A percentile compares a stretch with the other conserved stretches of the same genome.
These are phyloP conservation scores for Apiospora phragmitis DNA, from an alignment of 2,329 filamentous ascomycete species.

Conservation along the genomic window DNA sequence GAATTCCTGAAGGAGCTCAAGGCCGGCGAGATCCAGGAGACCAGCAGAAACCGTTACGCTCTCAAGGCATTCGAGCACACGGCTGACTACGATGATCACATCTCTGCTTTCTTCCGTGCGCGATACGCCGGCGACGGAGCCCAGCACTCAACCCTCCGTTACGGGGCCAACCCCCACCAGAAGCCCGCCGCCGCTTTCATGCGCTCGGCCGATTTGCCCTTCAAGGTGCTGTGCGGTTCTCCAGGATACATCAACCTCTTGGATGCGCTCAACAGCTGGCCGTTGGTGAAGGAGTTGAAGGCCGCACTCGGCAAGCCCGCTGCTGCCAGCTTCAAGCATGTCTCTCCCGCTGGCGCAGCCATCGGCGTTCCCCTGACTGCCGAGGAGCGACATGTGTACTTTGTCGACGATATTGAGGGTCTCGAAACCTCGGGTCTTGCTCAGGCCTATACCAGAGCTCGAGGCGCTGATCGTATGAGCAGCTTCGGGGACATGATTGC, in stretches of 20 bases:
- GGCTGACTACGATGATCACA: conserved; percentile 92
- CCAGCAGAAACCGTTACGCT: conserved; percentile 84
- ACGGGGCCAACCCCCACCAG: conserved; percentile 97
- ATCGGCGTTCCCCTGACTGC: conserved; percentile 85
- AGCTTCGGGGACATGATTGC: conserved; percentile 97
- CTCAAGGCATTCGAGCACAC: conserved; percentile 99
- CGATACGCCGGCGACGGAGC: conserved; percentile 85
- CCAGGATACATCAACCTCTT: conserved; percentile 98
- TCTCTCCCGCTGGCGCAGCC: conserved; percentile 93
- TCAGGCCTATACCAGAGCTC: conserved; percentile 92
- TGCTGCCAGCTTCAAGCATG: conserved; percentile 98
- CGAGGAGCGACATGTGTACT: conserved; percentile 94
- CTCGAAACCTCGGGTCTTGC: conserved; percentile 84
- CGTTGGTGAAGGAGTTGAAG: conserved; percentile 94
- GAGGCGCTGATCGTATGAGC: conserved; percentile 97
- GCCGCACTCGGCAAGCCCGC: conserved; percentile 83
- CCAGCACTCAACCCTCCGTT: conserved; percentile 84
- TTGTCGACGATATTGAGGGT: conserved; percentile 92
- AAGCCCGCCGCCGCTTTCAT: conserved; percentile 90
- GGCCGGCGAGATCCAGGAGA: conserved; percentile 80
- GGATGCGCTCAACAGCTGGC: conserved; percentile 95
- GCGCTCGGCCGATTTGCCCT: conserved; percentile 74
- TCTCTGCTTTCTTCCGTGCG: conserved; percentile 96
- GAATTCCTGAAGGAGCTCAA: conserved; percentile 91
- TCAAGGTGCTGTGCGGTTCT: conserved; percentile 86